Conservation (phyloP, 345 rosid species). For the Limnanthes douglasii region DNA sequence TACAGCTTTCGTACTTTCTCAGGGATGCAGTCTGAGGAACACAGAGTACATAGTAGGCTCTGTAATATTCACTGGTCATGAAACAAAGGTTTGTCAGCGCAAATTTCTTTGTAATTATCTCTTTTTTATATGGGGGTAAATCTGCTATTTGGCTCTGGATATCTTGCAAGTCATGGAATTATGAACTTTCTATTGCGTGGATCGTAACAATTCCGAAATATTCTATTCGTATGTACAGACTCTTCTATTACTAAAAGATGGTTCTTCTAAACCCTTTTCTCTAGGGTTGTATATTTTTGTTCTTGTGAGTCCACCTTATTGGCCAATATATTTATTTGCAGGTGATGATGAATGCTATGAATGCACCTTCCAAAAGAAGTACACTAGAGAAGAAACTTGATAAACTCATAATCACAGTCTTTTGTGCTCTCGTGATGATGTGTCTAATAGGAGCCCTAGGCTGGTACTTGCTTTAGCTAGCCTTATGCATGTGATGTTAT, state of each 20-base stretch:
- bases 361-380: conserved; percentile 98
- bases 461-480: conserved; percentile 29
- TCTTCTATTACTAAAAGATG: no score
- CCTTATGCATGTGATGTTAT: conserved; percentile 2
- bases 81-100: conserved; percentile 67
- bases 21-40: conserved; percentile 99
- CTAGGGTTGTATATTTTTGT: no score
- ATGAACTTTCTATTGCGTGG: no score
- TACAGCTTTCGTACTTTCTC: conserved; percentile 11
- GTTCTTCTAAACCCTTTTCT: no score
- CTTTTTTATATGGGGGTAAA: no score
- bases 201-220: no score
- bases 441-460: conserved; percentile 81
- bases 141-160: no score
- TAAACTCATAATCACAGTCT: conserved; percentile 81
- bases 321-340: no score
- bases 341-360: conserved; percentile 99
- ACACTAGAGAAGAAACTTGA: conserved; percentile 97
- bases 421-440: conserved; percentile 69
- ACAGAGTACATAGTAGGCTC: conserved; percentile 80
- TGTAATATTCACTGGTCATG: conserved; percentile 90
- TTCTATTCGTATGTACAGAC: no score
- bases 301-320: no score
- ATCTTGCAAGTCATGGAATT: no score
- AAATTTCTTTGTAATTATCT: conserved; percentile 6